These are phyloP conservation scores for Abrus precatorius DNA, from an alignment of 306 rosid genomes.

Conservation along the genomic window DNA sequence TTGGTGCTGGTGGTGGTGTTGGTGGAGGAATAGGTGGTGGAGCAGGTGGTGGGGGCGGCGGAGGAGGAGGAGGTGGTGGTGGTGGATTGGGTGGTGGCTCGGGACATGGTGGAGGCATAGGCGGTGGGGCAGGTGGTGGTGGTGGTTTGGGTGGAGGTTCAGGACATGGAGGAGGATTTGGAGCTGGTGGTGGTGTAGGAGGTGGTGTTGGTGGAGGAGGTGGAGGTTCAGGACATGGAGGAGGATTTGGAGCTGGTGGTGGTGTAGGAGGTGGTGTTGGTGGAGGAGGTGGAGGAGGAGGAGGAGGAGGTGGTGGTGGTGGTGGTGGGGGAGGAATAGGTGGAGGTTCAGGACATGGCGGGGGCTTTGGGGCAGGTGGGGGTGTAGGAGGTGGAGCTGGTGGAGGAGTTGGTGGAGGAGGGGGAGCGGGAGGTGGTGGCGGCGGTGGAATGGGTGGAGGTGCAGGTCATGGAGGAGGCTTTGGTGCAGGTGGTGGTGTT, in stretches of 20 bases:
- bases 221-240: slow-evolving; percentile 57
- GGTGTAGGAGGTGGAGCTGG: slow-evolving; percentile 47
- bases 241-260: slow-evolving; percentile 64
- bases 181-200: slow-evolving; percentile 56
- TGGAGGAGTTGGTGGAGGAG: slow-evolving; percentile 44
- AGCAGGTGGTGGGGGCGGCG: slow-evolving; percentile 44
- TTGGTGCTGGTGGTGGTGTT: slow-evolving; percentile 53
- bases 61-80: slow-evolving; percentile 53
- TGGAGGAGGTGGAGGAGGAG: slow-evolving; percentile 63
- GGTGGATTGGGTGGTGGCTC: slow-evolving; percentile 56
- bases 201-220: slow-evolving; percentile 47
- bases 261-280: slow-evolving; percentile 63
- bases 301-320: slow-evolving; percentile 57
- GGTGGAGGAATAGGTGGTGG: slow-evolving; percentile 52
- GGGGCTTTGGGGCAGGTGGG: slow-evolving; percentile 60
- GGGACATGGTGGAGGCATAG: slow-evolving; percentile 47
- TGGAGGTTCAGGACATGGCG: slow-evolving; percentile 52
- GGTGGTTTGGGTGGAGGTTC: slow-evolving; percentile 57
- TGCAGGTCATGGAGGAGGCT: slow-evolving; percentile 52
- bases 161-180: slow-evolving; percentile 54
- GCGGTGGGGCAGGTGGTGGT: slow-evolving; percentile 48
- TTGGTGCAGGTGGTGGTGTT: slow-evolving; percentile 59
- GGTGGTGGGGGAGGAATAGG: slow-evolving; percentile 53
- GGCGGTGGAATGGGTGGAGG: slow-evolving; percentile 59
- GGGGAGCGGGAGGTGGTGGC: slow-evolving; percentile 47